Base-by-base conservation (phyloP, 108 stramenopile species). In the Schizochytrium sp. region DNA sequence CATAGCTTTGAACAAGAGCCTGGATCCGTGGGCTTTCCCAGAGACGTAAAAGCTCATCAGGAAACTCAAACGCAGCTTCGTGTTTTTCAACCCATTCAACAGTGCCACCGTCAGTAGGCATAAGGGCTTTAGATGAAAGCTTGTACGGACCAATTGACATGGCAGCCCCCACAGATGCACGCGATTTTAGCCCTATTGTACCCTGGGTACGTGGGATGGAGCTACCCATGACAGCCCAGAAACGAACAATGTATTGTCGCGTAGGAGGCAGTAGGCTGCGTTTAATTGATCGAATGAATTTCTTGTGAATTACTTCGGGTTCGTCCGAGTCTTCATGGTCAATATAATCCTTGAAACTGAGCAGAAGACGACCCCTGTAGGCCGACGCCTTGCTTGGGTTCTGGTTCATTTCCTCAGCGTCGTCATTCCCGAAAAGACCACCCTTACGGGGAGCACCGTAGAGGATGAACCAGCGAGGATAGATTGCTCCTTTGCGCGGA, bases 391-490 rank as follows among this genome's bases (percentile, higher is more conserved):
- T 47, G 44, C 55, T 58, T 2, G 88, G 72, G 61, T 50, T 87
- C 55, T 19, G 40, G 69, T 89, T 87, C 72, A 90, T 88, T 46
- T 88, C 55, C 41, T 72, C 56, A 46, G 42, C 55, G 40, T 61
- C 72, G 0, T 83, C 57, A 49, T 89, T 72, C 3, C 76, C 76
- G 40, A 73, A 57, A 49, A 56, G 8, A 15, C 44, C 88, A 4
- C 55, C 7, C 2, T 89, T 61, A 49, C 69, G 72, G 12, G 89
- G 89, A 17, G 88, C 92, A 56, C 92, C 92, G 57, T 91, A 91
- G 19, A 92, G 83, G 5, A 47, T 88, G 46, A 83, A 59, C 92
- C 92, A 92, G 49, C 88, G 90, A 4, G 88, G 90, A n/a, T n/a
- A 13, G 0, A 88, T 87, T 13, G 28, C 72, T 28, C 57, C 47